These are phyloP conservation scores for Coniella lustricola DNA, from an alignment of 2,329 filamentous ascomycete genomes.

Conservation along the genomic window DNA sequence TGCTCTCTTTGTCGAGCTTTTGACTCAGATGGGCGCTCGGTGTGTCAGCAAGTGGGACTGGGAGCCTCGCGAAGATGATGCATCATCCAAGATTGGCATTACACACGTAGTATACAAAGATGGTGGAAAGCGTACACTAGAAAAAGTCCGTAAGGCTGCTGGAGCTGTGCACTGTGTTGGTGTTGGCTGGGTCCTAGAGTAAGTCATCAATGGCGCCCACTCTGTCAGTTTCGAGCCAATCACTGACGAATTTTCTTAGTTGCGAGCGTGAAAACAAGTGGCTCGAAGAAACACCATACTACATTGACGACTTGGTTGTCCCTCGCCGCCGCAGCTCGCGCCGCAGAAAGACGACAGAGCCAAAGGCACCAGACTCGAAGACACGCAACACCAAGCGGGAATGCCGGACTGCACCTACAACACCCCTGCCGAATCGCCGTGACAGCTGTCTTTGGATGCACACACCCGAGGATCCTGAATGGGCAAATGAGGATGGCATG, in stretches of 20 bases:
- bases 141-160: slow-evolving; percentile 67
- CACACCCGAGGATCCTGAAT: slow-evolving; percentile 40
- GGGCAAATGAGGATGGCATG: slow-evolving; percentile 24
- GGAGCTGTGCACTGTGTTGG: slow-evolving; percentile 80
- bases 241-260: slow-evolving; percentile 35
- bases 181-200: slow-evolving; percentile 84
- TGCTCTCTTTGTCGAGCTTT: slow-evolving; percentile 71
- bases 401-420: slow-evolving; percentile 36
- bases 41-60: slow-evolving; percentile 72
- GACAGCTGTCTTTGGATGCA: slow-evolving; percentile 50
- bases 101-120: slow-evolving; percentile 91
- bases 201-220: slow-evolving; percentile 32
- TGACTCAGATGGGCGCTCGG: slow-evolving; percentile 73
- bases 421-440: slow-evolving; percentile 42
- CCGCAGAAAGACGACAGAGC: slow-evolving; percentile 76
- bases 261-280: slow-evolving; percentile 71
- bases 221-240: not conserved
- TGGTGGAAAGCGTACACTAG: slow-evolving; percentile 69
- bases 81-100: slow-evolving; percentile 55
- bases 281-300: slow-evolving; percentile 66
- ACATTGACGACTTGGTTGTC: slow-evolving; percentile 58
- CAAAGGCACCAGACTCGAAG: slow-evolving; percentile 44
- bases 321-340: slow-evolving; percentile 66
- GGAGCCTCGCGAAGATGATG: slow-evolving; percentile 46
- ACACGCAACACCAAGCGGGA: slow-evolving; percentile 23